Base-by-base conservation (phyloP, 1,139 yeast species). In the Geotrichum citri-aurantii region DNA sequence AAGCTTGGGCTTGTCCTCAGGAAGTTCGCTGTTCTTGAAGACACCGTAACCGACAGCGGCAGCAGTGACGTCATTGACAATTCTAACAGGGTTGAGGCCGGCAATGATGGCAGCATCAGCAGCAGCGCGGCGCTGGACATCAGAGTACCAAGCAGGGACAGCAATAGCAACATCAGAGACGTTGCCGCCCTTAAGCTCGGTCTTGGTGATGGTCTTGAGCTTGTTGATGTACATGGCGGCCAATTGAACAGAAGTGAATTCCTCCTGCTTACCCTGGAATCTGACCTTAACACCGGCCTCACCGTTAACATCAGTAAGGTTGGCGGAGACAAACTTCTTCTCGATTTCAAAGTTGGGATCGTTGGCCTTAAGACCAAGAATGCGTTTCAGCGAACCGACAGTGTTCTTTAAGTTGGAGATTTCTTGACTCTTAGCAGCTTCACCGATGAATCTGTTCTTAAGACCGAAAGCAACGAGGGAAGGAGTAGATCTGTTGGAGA, bases 1-100 rank as follows among this genome's bases (percentile, higher is more conserved):
- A 72, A 83, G 87, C 79, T 88, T 86, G 71, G 93, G 87, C 75
- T 86, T 88, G 68, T 88, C 95, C 76, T 90, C 97, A 75, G 96
- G 93, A 68, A 93, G 88, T 71, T 89, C 95, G 60, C 88, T 85
- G 60, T 88, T 85, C 83, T 93, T 92, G 86, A 93, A 93, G 63
- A 93, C 97, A 81, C 99, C 99, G 79, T 93, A 95, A 67, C 97
- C 96, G 66, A 95, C 97, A 67, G 97, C 98, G 62, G 99, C 99
- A 63, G 99, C 98, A 62, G 99, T 92, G 65, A 89, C 85, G 75
- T 93, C 99, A 75, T 93, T 93, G 69, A 93, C 96, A 66, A 93
- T 85, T 82, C 99, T 88, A 63, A 93, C 97, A 62, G 99, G 97
- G 84, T 93, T 93, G 73, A 93, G 83, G 64, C 97, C 97, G 63